phyloP scores from a whole-genome alignment of 257 asterid genomes.

The Marsdenia floribunda region DNA sequence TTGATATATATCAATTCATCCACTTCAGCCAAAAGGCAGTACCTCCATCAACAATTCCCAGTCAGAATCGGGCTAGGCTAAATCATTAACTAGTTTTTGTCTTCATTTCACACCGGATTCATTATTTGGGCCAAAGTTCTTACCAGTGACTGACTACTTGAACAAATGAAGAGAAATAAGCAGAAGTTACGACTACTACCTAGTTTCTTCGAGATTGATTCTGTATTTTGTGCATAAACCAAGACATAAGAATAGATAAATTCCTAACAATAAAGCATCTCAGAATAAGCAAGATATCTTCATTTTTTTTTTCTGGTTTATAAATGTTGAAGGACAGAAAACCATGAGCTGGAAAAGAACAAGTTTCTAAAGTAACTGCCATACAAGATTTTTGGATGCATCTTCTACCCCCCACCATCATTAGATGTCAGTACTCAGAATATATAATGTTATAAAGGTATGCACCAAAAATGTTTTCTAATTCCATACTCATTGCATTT shows the following conservation, averaged over 20 bases:
- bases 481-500: neutral
- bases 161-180: neutral
- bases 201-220: neutral
- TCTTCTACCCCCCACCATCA: neutral
- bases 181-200: neutral
- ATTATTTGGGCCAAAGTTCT: neutral
- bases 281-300: neutral
- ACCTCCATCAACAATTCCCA: neutral
- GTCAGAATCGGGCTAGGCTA: neutral
- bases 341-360: neutral
- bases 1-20: neutral
- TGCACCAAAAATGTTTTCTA: neutral
- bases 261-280: neutral
- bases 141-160: neutral
- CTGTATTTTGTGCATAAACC: neutral
- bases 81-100: neutral
- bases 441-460: neutral
- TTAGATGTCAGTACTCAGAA: neutral
- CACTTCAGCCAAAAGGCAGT: neutral
- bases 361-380: neutral
- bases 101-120: neutral
- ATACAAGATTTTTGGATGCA: neutral
- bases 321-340: neutral
- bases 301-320: neutral
- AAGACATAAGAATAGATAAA: neutral